These are phyloP conservation scores for Thermothielavioides terrestris DNA, from an alignment of 495 filamentous ascomycete genomes.

Conservation along the genomic window DNA sequence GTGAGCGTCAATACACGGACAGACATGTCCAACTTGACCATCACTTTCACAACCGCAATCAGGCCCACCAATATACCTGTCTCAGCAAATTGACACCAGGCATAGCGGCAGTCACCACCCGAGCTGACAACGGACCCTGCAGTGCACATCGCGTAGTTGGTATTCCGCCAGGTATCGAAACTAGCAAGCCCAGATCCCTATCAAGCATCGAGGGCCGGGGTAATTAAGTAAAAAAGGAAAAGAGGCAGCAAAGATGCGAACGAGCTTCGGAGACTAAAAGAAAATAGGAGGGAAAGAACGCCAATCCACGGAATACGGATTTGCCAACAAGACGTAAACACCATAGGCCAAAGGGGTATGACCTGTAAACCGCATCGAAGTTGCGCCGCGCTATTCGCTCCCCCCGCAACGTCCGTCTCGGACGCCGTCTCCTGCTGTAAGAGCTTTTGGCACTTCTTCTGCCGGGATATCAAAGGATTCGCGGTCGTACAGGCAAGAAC, in stretches of 20 bases:
- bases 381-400: constrained; percentile 18
- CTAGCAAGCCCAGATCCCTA: constrained; percentile 38
- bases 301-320: constrained; percentile 22
- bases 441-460: constrained; percentile 6
- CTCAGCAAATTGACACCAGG: too few species aligned
- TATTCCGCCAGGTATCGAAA: constrained; percentile 34
- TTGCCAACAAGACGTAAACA: constrained; percentile 25
- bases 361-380: constrained; percentile 18
- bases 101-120: too few species aligned
- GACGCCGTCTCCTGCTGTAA: constrained; percentile 6
- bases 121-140: background rate
- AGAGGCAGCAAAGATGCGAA: constrained; percentile 18
- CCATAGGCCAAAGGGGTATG: constrained; percentile 23
- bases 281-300: constrained; percentile 24
- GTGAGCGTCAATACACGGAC: too few species aligned
- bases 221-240: constrained; percentile 27
- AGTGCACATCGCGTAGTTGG: background rate
- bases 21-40: too few species aligned
- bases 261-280: constrained; percentile 29
- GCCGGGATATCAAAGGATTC: constrained; percentile 16
- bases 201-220: constrained; percentile 34
- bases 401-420: constrained; percentile 11
- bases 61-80: too few species aligned
- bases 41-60: too few species aligned
- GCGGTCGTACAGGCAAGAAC: background rate